These are phyloP conservation scores for Scopulariopsis brevicaulis DNA, from an alignment of 2,329 filamentous ascomycete species.

Conservation along the genomic window DNA sequence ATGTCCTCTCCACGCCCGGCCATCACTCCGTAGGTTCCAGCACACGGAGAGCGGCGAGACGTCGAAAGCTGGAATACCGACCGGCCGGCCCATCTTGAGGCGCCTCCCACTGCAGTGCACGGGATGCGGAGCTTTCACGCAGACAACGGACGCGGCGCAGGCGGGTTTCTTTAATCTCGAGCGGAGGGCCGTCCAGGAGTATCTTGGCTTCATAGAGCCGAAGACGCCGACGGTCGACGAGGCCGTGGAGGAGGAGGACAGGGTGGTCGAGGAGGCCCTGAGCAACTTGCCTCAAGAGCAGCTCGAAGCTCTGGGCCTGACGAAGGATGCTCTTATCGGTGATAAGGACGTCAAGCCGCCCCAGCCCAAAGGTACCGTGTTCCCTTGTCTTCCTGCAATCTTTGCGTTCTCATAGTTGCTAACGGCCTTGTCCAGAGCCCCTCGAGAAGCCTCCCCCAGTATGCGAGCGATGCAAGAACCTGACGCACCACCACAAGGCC, in stretches of 20 bases:
- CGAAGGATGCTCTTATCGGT: slow-evolving; percentile 18
- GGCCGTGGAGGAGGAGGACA: slow-evolving; percentile 23
- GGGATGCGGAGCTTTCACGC: slow-evolving; percentile 55
- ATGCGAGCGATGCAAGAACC: slow-evolving; percentile 78
- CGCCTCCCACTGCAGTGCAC: slow-evolving; percentile 45
- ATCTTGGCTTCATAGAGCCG: slow-evolving; percentile 23
- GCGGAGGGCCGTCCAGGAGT: slow-evolving; percentile 39
- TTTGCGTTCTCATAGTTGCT: background rate
- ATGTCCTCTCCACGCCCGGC: background rate
- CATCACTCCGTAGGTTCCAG: background rate
- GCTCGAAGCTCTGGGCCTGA: slow-evolving; percentile 32
- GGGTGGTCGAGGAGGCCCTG: slow-evolving; percentile 34
- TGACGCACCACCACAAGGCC: slow-evolving; percentile 65
- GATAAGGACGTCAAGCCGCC: slow-evolving; percentile 6
- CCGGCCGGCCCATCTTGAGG: slow-evolving; percentile 1
- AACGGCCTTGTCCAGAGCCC: background rate
- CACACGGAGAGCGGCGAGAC: background rate
- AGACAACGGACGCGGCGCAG: slow-evolving; percentile 36
- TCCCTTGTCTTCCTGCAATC: background rate
- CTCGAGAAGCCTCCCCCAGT: slow-evolving; percentile 38
- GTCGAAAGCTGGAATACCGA: background rate
- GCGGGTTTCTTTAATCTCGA: slow-evolving; percentile 44
- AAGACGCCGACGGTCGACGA: slow-evolving; percentile 6
- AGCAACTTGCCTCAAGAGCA: slow-evolving; percentile 25
- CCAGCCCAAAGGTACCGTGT: slow-evolving; percentile 2